Base-by-base conservation (phyloP, 495 filamentous ascomycete species). In the Achaetomiella virescens region DNA sequence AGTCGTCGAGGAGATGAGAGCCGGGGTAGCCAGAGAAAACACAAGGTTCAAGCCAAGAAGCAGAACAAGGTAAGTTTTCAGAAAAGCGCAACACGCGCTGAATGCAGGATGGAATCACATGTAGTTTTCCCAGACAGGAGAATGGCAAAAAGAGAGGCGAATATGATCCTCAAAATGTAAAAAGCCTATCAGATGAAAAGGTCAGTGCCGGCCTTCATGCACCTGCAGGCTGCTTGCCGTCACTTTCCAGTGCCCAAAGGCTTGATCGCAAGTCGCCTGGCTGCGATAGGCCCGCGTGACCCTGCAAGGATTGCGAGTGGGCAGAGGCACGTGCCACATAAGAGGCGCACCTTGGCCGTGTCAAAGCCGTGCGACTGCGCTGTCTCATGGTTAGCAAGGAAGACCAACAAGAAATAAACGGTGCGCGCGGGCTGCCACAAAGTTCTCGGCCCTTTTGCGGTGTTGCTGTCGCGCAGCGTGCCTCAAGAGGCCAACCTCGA, bases 241-340 rank as follows among this genome's bases (percentile, higher is more conserved):
- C 54, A 53, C 53, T 57, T 57, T 63, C 47, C 20, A 45, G 58
- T 56, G 10, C 33, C 56, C 57, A 44, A 54, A 49, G 37, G 56
- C 55, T 60, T 65, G 61, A 65, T 66, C 62, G 62, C 60, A 58
- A 58, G n/a, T 60, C 57, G 56, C 55, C 35, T 52, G 53, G 57
- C 24, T 48, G 57, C 58, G 64, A 66, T 67, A 66, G 58, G 60
- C 65, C 38, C 54, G 65, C 62, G 66, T 67, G 66, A 67, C 62
- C 65, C 60, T 52, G 47, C 63, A 62, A 55, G 63, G 59, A 60
- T 57, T 67, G 59, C 54, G 41, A 47, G 24, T 14, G 11, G 44
- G 17, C 29, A 45, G 27, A 41, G 40, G 65, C 66, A 69, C 66
- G 66, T 69, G 66, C 66, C 61, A 50, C 36, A 4, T 42, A 10